Conservation (phyloP, 768 basidiomycete genomes). For the Clitopilus hobsonii region DNA sequence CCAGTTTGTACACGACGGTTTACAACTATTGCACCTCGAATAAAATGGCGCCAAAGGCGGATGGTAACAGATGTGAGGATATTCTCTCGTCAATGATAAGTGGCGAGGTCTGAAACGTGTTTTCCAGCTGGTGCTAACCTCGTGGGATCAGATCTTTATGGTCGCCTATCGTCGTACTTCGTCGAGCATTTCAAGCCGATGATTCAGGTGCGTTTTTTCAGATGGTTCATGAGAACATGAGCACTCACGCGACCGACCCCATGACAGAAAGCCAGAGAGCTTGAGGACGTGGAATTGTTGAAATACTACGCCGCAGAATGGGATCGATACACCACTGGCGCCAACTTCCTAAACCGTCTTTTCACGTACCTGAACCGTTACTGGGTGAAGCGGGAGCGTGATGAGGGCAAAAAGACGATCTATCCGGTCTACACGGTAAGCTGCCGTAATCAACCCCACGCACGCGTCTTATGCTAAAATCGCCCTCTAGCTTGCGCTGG, state of each 20-base stretch:
- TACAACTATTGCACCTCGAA: constrained; percentile 98
- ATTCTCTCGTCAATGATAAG: constrained; percentile 3
- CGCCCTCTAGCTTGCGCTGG: constrained; percentile 70
- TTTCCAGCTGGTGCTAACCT: constrained; percentile 84
- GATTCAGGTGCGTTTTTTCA: constrained; percentile 35
- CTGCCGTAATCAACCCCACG: constrained; percentile 2
- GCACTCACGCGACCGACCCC: constrained; percentile 1
- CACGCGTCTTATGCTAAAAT: constrained; percentile 1
- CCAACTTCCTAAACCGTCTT: constrained; percentile 93
- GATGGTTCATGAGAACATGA: neutral
- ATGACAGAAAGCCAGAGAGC: constrained; percentile 66
- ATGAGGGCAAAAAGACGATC: constrained; percentile 94
- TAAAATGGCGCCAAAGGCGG: constrained; percentile 58
- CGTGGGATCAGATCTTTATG: constrained; percentile 97
- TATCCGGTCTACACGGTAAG: constrained; percentile 95
- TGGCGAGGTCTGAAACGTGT: constrained; percentile 7
- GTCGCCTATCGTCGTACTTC: constrained; percentile 89
- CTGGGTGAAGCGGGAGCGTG: constrained; percentile 98
- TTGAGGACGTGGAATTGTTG: constrained; percentile 88
- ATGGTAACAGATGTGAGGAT: constrained; percentile 67
- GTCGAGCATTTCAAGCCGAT: constrained; percentile 74
- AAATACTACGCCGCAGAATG: constrained; percentile 92
- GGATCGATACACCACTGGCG: constrained; percentile 96
- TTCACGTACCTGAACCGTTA: constrained; percentile 98
- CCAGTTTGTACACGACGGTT: constrained; percentile 84